These are phyloP conservation scores for Adenanthera pavonina DNA, from an alignment of 306 rosid genomes.

Conservation along the genomic window DNA sequence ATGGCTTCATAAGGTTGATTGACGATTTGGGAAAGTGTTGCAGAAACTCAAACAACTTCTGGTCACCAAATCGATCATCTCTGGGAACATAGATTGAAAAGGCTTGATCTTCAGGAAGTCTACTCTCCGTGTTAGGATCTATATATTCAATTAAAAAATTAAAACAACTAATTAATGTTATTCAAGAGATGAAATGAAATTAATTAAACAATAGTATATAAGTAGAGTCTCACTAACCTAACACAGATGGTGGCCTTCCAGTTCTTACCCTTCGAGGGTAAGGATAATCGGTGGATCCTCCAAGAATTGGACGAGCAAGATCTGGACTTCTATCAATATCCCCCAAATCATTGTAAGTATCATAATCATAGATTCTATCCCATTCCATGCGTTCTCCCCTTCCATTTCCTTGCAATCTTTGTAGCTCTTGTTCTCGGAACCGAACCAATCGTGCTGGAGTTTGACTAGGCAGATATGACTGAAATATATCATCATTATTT, in stretches of 20 bases:
- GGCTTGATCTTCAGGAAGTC: neutral
- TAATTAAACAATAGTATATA: neutral
- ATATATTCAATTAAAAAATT: constrained; percentile 14
- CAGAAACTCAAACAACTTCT: constrained; percentile 67
- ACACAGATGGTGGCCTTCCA: constrained; percentile 42
- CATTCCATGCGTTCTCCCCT: constrained; percentile 59
- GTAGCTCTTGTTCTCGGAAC: constrained; percentile 56
- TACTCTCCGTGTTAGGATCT: constrained; percentile 54
- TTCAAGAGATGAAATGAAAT: neutral
- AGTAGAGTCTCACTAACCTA: constrained; percentile 42
- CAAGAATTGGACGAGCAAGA: constrained; percentile 54
- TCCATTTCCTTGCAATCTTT: constrained; percentile 64
- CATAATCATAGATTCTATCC: constrained; percentile 42
- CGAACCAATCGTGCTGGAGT: constrained; percentile 57
- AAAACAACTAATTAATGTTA: no score
- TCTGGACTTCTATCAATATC: constrained; percentile 16
- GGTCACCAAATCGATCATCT: constrained; percentile 69
- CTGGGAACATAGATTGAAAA: constrained; percentile 59
- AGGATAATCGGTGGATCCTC: constrained; percentile 54
- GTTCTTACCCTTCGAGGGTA: constrained; percentile 73
- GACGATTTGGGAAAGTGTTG: constrained; percentile 54
- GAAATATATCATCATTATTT: neutral
- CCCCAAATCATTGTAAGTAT: constrained; percentile 10
- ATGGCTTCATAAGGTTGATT: constrained; percentile 44
- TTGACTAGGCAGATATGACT: constrained; percentile 66